Evolutionary conservation across 1,284 basidiomycete genomes (phyloP).

Genomic region (Exsudoporus floridanus): DNA sequence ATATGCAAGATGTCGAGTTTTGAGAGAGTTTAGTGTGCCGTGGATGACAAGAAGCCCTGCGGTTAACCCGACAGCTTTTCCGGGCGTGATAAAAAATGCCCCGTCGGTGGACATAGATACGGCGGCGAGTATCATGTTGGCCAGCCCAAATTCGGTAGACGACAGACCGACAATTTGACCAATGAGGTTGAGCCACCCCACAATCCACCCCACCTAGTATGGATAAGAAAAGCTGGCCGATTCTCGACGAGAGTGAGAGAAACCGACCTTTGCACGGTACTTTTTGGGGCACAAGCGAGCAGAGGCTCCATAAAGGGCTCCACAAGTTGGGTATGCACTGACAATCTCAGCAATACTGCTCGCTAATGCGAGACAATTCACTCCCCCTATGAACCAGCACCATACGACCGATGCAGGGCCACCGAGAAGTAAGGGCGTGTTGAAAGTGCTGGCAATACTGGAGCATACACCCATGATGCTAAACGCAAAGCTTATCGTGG

Average conservation of each 20-base stretch:
- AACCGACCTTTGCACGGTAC: slow-evolving; percentile 57
- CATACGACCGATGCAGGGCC: slow-evolving; percentile 81
- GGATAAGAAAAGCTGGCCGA: not conserved
- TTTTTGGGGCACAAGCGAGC: slow-evolving; percentile 69
- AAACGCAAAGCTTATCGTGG: slow-evolving; percentile 46
- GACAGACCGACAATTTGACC: slow-evolving; percentile 82
- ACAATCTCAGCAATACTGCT: slow-evolving; percentile 78
- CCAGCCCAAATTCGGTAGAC: slow-evolving; percentile 87
- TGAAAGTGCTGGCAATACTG: slow-evolving; percentile 79
- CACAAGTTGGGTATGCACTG: slow-evolving; percentile 80
- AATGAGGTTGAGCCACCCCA: slow-evolving; percentile 87
- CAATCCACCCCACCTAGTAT: slow-evolving; percentile 67
- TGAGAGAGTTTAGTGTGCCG: slow-evolving; percentile 78
- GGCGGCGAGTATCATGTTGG: slow-evolving; percentile 87
- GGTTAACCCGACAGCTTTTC: slow-evolving; percentile 77
- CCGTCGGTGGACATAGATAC: slow-evolving; percentile 36
- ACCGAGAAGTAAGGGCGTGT: slow-evolving; percentile 72
- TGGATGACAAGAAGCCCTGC: slow-evolving; percentile 71
- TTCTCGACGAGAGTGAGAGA: slow-evolving; percentile 1
- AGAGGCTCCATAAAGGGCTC: slow-evolving; percentile 77
- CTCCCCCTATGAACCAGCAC: slow-evolving; percentile 81
- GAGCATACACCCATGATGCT: slow-evolving; percentile 65
- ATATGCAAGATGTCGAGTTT: slow-evolving; percentile 76
- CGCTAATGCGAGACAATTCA: slow-evolving; percentile 75
- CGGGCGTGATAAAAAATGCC: slow-evolving; percentile 32